phyloP scores from a whole-genome alignment of 768 basidiomycete species.

The Leccinum longicurvipes region DNA sequence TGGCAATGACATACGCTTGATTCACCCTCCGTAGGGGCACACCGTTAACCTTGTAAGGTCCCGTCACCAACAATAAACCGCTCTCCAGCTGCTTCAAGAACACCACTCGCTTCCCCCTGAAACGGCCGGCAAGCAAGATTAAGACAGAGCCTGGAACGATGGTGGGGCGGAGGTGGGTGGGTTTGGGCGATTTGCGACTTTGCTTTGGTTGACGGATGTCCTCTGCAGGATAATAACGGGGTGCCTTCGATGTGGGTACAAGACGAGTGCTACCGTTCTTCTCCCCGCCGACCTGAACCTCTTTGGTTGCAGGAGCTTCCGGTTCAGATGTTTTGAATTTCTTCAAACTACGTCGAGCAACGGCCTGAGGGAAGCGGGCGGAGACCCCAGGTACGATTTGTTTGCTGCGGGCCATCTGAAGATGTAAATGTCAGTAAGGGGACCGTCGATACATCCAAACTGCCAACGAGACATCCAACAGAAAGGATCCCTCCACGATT shows the following conservation, averaged over 20 bases:
- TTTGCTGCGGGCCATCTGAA: constrained; percentile 83
- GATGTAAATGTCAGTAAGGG: constrained; percentile 18
- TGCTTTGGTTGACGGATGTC: constrained; percentile 90
- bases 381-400: constrained; percentile 79
- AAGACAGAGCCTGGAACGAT: constrained; percentile 94
- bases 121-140: constrained; percentile 96
- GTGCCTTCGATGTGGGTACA: constrained; percentile 80
- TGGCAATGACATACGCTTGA: constrained; percentile 98
- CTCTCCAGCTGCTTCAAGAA: constrained; percentile 94
- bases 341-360: constrained; percentile 79
- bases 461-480: constrained; percentile 33
- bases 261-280: constrained; percentile 90
- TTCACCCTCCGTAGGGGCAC: constrained; percentile 97
- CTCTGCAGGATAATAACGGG: constrained; percentile 93
- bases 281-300: constrained; percentile 82
- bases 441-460: constrained; percentile 34
- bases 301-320: constrained; percentile 59
- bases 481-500: constrained; percentile 7
- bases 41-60: constrained; percentile 97
- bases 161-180: constrained; percentile 73
- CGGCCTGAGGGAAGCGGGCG: constrained; percentile 79
- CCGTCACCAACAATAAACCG: constrained; percentile 92
- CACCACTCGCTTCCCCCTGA: constrained; percentile 97
- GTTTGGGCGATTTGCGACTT: constrained; percentile 82
- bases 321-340: constrained; percentile 75